phyloP scores from a whole-genome alignment of 768 basidiomycete species.

The Serendipita indica region DNA sequence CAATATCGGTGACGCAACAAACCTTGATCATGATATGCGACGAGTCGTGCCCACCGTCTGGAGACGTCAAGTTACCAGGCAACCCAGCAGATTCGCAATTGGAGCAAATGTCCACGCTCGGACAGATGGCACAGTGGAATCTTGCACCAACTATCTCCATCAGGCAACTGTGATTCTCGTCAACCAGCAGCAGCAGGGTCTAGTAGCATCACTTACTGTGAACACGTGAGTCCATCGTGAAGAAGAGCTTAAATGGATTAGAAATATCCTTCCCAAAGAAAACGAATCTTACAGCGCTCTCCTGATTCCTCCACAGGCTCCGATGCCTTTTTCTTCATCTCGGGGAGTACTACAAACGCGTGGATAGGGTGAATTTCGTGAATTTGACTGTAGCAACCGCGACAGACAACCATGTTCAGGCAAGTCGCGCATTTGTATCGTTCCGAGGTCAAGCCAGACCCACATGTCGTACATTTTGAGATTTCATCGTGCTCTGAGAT shows the following conservation, averaged over 20 bases:
- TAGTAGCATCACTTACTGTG: conserved; percentile 47
- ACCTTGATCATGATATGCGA: conserved; percentile 95
- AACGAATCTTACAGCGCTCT: conserved; percentile 41
- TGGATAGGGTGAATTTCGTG: conserved; percentile 86
- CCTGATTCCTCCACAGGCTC: conserved; percentile 33
- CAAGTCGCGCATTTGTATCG: conserved; percentile 81
- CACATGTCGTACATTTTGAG: conserved; percentile 71
- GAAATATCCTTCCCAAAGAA: not conserved
- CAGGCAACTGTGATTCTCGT: conserved; percentile 43
- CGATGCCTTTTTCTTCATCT: conserved; percentile 31
- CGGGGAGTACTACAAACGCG: conserved; percentile 69
- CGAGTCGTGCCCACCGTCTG: conserved; percentile 63
- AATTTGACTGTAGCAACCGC: conserved; percentile 77
- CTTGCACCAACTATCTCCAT: conserved; percentile 83
- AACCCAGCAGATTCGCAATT: conserved; percentile 79
- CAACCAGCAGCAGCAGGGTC: not conserved
- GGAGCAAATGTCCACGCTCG: conserved; percentile 69
- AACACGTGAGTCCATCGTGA: conserved; percentile 72
- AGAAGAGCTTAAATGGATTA: conserved; percentile 38
- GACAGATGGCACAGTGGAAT: conserved; percentile 85
- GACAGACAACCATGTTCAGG: conserved; percentile 63
- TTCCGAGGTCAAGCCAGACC: conserved; percentile 39
- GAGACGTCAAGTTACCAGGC: conserved; percentile 65
- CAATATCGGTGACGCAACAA: conserved; percentile 10
- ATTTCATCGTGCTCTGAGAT: conserved; percentile 60